These are phyloP conservation scores for Penicillium concentricum DNA, from an alignment of 2,329 filamentous ascomycete species.

Conservation along the genomic window DNA sequence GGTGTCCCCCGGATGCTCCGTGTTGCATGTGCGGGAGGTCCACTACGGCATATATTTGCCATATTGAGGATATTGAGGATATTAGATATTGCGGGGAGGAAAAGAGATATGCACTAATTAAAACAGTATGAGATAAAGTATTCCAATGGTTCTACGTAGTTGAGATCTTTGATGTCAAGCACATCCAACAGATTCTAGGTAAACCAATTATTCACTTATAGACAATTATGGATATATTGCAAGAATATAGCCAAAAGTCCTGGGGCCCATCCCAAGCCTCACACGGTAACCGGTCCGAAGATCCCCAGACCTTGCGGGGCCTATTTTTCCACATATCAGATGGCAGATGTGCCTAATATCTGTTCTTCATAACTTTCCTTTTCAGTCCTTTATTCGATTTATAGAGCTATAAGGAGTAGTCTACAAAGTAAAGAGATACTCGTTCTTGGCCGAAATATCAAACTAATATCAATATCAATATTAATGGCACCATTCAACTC, in stretches of 20 bases:
- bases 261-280: not conserved
- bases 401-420: not conserved
- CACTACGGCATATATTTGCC: not conserved
- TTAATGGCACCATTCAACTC: not conserved
- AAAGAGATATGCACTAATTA: too few relatives aligned
- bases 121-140: not conserved
- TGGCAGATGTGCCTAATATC: not conserved
- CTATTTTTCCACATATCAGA: constrained; percentile 24
- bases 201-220: not conserved
- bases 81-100: not conserved
- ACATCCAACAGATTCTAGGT: not conserved
- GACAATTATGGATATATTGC: not conserved
- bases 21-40: not conserved
- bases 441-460: not conserved
- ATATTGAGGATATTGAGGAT: not conserved
- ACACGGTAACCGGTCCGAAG: constrained; percentile 13
- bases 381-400: too few relatives aligned
- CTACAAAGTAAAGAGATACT: not conserved
- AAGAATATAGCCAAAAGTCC: not conserved
- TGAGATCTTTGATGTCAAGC: not conserved
- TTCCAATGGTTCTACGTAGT: not conserved
- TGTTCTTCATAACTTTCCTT: too few relatives aligned
- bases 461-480: too few relatives aligned
- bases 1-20: constrained; percentile 1
- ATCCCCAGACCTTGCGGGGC: constrained; percentile 15